Base-by-base conservation (phyloP, 2,329 filamentous ascomycete genomes). In the Talaromyces sp. region DNA sequence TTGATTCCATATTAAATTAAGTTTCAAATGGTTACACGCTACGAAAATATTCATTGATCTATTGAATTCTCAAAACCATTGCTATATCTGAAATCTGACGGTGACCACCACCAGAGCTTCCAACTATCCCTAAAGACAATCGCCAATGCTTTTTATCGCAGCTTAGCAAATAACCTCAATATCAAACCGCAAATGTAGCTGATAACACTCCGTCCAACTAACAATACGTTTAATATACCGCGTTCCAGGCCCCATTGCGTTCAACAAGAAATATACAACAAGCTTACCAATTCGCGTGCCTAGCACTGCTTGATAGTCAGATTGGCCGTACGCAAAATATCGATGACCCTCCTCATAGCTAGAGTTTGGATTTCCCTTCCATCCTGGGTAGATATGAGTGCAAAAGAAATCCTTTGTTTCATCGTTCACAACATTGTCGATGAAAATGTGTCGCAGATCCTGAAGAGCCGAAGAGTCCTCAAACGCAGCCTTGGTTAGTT, bases 241-340 rank as follows among this genome's bases (percentile, higher is more conserved):
- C 2, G 51, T 54, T 3, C 51, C 51, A 1, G 39, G 17, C n/a
- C 32, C 51, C 49, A 41, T 46, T 16, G 51, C 24, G 13, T 29
- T 29, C 27, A 54, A 22, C 17, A 49, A 5, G 14, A 49, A 24
- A 35, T 47, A 46, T 5, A 39, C 46, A 17, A 50, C 36, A 37
- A 54, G 8, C 36, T 50, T 49, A 9, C 51, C 51, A 42, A 54
- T 46, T 11, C 42, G 13, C 2, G 51, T 49, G 16, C 46, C 51
- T 3, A 54, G 29, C 2, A 54, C 20, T n/a, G 47, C 35, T 24
- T 54, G 19, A 22, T 46, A 54, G 6, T 46, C 35, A 5, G 17
- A 24, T 6, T 33, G 41, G 6, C 29, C 42, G 9, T 35, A 19
- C 7, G 46, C 47, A 30, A 47, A 54, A 13, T 0, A 7, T 13